phyloP scores from a whole-genome alignment of 495 filamentous ascomycete species.

The Podospora australis region DNA sequence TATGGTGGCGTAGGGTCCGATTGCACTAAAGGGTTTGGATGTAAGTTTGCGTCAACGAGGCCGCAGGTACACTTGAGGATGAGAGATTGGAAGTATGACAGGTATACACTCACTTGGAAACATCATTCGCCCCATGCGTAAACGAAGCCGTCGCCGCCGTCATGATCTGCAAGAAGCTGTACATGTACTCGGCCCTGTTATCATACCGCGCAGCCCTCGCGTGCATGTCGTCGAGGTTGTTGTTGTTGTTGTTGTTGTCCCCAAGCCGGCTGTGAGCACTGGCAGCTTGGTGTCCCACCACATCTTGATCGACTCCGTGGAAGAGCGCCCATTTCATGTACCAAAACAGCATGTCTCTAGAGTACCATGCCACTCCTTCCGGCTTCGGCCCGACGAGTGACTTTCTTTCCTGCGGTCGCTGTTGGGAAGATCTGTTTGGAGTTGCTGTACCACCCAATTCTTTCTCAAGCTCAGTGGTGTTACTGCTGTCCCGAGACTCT shows the following conservation, averaged over 20 bases:
- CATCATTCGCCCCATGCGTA: conserved; percentile 74
- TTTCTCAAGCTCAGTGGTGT: conserved; percentile 3
- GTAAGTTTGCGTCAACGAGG: conserved; percentile 58
- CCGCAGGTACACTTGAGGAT: conserved; percentile 54
- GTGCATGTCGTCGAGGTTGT: conserved; percentile 51
- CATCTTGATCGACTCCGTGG: conserved; percentile 55
- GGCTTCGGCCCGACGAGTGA: conserved; percentile 30
- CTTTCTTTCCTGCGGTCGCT: conserved; percentile 7
- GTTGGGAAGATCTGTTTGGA: conserved; percentile 6
- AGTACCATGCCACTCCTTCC: conserved; percentile 31
- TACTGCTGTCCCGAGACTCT: not conserved
- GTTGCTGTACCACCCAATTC: not conserved
- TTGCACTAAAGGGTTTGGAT: conserved; percentile 38
- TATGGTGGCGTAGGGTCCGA: conserved; percentile 65
- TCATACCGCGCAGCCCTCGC: conserved; percentile 61
- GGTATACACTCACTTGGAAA: conserved; percentile 43
- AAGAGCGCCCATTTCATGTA: conserved; percentile 44
- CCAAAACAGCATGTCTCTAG: conserved; percentile 35
- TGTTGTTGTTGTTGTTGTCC: too few species aligned
- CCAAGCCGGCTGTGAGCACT: conserved; percentile 36
- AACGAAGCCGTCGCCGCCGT: conserved; percentile 69
- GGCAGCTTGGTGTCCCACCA: conserved; percentile 32
- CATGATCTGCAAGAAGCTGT: conserved; percentile 65
- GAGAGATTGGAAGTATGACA: too few species aligned
- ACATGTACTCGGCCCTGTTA: conserved; percentile 69